Evolutionary conservation across 2,329 filamentous ascomycete genomes (phyloP).

Genomic region (Ophidiomyces ophidiicola): DNA sequence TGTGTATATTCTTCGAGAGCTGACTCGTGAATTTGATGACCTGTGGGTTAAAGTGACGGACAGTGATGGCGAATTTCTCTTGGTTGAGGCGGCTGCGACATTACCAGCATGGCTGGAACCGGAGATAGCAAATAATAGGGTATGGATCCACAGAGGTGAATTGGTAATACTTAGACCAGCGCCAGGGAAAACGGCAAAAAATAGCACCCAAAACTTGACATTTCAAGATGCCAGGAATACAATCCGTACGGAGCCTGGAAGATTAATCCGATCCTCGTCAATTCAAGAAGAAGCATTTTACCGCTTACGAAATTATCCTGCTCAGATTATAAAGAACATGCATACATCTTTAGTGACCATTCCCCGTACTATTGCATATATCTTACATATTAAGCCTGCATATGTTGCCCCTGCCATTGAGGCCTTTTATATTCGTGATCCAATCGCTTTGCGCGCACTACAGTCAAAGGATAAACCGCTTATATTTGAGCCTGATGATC

Average conservation of each 20-base stretch:
- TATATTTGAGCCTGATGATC: conserved; percentile 61
- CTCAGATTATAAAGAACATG: conserved; percentile 58
- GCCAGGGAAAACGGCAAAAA: conserved; percentile 28
- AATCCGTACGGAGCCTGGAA: conserved; percentile 44
- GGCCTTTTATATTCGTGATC: conserved; percentile 83
- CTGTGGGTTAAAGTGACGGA: conserved; percentile 77
- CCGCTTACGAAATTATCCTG: conserved; percentile 70
- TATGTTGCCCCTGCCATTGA: conserved; percentile 76
- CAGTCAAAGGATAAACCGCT: conserved; percentile 44
- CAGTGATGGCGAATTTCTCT: conserved; percentile 85
- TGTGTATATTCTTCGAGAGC: conserved; percentile 72
- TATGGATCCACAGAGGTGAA: conserved; percentile 71
- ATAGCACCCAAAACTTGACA: conserved; percentile 40
- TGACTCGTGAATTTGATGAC: conserved; percentile 59
- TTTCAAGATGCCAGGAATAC: conserved; percentile 52
- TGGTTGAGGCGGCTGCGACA: conserved; percentile 82
- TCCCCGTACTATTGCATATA: conserved; percentile 67
- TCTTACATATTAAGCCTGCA: conserved; percentile 62
- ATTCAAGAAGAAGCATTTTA: conserved; percentile 88
- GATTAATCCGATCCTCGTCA: conserved; percentile 56
- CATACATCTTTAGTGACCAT: conserved; percentile 63
- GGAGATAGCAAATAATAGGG: conserved; percentile 71
- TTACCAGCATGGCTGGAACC: conserved; percentile 85
- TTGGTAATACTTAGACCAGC: conserved; percentile 57
- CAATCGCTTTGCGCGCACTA: conserved; percentile 59